Evolutionary conservation across 73 alveolate genomes (phyloP).

Genomic region (Paramecium pentaurelia): DNA sequence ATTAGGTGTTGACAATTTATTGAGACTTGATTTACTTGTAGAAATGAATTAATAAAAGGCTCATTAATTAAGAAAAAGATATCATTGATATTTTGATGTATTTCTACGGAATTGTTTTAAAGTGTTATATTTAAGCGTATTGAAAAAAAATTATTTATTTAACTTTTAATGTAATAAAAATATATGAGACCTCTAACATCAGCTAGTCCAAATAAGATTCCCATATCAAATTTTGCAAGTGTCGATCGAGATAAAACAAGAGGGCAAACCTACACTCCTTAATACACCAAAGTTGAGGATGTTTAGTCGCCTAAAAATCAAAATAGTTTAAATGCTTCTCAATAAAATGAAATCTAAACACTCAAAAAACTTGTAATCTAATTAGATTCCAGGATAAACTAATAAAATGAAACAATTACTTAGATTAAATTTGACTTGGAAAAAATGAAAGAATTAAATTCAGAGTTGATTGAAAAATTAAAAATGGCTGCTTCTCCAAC

Average conservation of each 20-base stretch:
- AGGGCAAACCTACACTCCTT: not conserved
- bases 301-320: not conserved
- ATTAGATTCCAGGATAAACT: not conserved
- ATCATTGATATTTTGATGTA: not conserved
- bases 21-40: conserved; percentile 56
- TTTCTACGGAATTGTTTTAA: not conserved
- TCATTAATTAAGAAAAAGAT: conserved; percentile 2
- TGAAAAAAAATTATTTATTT: not conserved
- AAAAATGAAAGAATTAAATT: not conserved
- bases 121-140: not conserved
- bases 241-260: not conserved
- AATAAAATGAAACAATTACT: not conserved
- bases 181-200: not conserved
- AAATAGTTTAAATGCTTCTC: not conserved
- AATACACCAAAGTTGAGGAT: not conserved
- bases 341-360: not conserved
- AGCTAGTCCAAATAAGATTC: not conserved
- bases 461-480: not conserved
- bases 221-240: not conserved
- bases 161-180: not conserved
- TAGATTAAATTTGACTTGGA: not conserved
- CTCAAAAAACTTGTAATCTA: not conserved
- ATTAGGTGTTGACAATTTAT: conserved; percentile 47
- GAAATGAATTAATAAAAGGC: conserved; percentile 54
- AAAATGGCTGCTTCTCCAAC: not conserved